Evolutionary conservation across 768 basidiomycete species (phyloP).

Genomic region (Mycena capillaripes): DNA sequence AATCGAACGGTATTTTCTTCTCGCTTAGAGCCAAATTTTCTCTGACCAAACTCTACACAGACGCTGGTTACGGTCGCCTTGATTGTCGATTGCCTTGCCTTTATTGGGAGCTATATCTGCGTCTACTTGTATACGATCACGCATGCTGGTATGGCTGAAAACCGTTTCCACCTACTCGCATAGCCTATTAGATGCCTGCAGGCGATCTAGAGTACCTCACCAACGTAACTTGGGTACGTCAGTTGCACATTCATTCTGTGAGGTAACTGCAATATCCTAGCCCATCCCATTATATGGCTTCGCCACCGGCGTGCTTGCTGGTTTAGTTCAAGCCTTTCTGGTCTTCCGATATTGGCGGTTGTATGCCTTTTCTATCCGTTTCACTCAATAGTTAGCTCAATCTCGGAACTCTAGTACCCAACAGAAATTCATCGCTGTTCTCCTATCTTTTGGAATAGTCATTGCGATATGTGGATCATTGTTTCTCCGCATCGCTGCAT

Average conservation of each 20-base stretch:
- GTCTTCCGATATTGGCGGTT: background rate
- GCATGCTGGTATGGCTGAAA: too few species aligned
- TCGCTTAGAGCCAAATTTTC: background rate
- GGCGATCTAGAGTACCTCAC: too few species aligned
- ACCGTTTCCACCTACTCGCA: too few species aligned
- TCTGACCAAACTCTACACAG: background rate
- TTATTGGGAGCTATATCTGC: background rate
- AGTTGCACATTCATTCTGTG: too few species aligned
- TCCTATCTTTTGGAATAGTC: too few species aligned
- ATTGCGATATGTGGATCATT: too few species aligned
- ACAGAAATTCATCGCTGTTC: background rate
- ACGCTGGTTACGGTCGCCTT: background rate
- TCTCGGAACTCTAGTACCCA: background rate
- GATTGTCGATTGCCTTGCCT: background rate
- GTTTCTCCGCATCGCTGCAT: background rate
- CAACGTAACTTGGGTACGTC: too few species aligned
- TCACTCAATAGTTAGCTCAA: background rate
- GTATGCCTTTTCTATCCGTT: background rate
- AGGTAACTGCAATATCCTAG: too few species aligned
- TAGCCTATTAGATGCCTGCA: too few species aligned
- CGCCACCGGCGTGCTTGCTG: too few species aligned
- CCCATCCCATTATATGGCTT: too few species aligned
- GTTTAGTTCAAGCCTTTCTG: background rate
- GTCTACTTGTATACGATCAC: background rate
- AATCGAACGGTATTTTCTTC: background rate